phyloP scores from a whole-genome alignment of 2,329 filamentous ascomycete species.

The Penicillium thymicola region DNA sequence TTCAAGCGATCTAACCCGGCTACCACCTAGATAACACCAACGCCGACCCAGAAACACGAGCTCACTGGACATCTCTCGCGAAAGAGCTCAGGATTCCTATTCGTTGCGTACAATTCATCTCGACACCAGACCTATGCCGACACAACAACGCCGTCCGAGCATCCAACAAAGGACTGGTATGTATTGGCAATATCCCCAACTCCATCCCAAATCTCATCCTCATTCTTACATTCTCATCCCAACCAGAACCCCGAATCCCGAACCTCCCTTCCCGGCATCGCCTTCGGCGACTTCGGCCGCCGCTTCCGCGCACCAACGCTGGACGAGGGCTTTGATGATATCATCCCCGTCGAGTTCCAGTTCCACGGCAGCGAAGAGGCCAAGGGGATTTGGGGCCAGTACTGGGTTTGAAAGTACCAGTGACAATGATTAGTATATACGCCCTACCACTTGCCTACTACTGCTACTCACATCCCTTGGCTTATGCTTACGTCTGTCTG shows the following conservation, averaged over 20 bases:
- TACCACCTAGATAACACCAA: constrained; percentile 85
- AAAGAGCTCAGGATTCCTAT: constrained; percentile 68
- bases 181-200: constrained; percentile 12
- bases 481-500: background rate
- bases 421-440: background rate
- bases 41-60: constrained; percentile 70
- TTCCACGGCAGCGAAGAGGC: constrained; percentile 69
- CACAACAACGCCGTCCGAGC: constrained; percentile 87
- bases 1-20: constrained; percentile 11
- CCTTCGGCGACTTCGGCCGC: constrained; percentile 72
- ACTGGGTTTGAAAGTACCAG: constrained; percentile 61
- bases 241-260: constrained; percentile 73
- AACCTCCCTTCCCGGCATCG: constrained; percentile 68
- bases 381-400: constrained; percentile 68
- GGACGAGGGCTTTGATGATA: constrained; percentile 79
- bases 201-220: background rate
- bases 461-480: too few relatives aligned
- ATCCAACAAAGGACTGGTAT: constrained; percentile 49
- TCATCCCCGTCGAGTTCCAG: constrained; percentile 70
- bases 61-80: constrained; percentile 75
- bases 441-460: too few relatives aligned
- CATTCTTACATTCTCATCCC: background rate
- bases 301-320: constrained; percentile 69
- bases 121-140: constrained; percentile 65
- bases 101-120: constrained; percentile 81